Evolutionary conservation across 345 rosid genomes (phyloP).

Genomic region (Aethionema arabicum): DNA sequence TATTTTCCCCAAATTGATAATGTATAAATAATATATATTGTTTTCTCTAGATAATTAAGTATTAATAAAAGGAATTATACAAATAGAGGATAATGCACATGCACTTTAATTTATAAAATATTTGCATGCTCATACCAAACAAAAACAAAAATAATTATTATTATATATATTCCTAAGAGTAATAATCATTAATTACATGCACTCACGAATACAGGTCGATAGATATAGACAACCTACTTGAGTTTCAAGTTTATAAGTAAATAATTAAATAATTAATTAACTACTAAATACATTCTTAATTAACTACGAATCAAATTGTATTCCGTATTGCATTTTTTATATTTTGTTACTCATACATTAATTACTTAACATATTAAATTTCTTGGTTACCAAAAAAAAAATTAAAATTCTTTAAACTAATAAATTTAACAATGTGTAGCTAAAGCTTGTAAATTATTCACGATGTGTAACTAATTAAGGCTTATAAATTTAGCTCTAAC

Average conservation of each 20-base stretch:
- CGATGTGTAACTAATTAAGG: too few species aligned
- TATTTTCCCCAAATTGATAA: neutral
- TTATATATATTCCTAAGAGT: conserved; percentile 6
- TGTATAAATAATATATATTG: conserved; percentile 10
- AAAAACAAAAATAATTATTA: neutral
- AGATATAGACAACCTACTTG: conserved; percentile 21
- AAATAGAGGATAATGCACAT: conserved; percentile 21
- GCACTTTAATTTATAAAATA: conserved; percentile 22
- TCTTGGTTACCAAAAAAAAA: too few species aligned
- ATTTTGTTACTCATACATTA: too few species aligned
- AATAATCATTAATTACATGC: conserved; percentile 24
- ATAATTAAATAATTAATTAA: neutral
- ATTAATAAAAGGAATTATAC: too few species aligned
- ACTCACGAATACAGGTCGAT: conserved; percentile 10
- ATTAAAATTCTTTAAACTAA: too few species aligned
- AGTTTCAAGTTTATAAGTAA: conserved; percentile 26
- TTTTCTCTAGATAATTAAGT: too few species aligned
- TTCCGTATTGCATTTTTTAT: too few species aligned
- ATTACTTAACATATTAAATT: too few species aligned
- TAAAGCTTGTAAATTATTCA: too few species aligned
- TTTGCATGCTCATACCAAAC: conserved; percentile 29
- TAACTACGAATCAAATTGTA: too few species aligned
- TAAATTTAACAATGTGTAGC: too few species aligned
- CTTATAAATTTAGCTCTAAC: too few species aligned
- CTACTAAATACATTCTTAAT: neutral